phyloP scores from a whole-genome alignment of 2,329 filamentous ascomycete species.

The Colletotrichum sp. region DNA sequence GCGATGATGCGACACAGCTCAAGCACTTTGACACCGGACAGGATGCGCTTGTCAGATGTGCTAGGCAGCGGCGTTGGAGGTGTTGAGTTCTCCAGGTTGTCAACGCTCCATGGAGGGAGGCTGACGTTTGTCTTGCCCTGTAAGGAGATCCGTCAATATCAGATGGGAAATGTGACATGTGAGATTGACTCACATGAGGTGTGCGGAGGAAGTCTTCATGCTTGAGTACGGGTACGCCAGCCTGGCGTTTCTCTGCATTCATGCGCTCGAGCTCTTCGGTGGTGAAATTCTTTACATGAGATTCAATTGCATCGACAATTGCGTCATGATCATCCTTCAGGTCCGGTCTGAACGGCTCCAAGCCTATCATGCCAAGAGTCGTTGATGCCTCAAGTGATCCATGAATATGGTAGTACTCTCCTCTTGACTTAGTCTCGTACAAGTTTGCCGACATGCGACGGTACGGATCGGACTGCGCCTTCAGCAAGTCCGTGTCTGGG shows the following conservation, averaged over 20 bases:
- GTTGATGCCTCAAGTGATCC: conserved; percentile 75
- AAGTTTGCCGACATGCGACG: conserved; percentile 75
- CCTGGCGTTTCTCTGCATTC: conserved; percentile 61
- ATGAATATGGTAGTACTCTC: conserved; percentile 78
- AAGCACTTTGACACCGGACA: conserved; percentile 72
- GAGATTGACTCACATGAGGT: conserved; percentile 36
- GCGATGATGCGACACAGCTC: conserved; percentile 80
- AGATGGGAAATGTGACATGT: not conserved
- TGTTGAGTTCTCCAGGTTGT: conserved; percentile 53
- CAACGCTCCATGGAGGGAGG: conserved; percentile 54
- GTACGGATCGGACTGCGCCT: conserved; percentile 74
- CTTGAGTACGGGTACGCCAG: conserved; percentile 64
- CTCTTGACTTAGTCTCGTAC: conserved; percentile 68
- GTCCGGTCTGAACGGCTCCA: conserved; percentile 65
- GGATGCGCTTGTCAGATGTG: conserved; percentile 30
- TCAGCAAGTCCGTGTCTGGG: conserved; percentile 72
- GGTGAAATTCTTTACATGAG: conserved; percentile 59
- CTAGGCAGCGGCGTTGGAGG: conserved; percentile 46
- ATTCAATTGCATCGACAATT: conserved; percentile 64
- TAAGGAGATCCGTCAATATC: conserved; percentile 27
- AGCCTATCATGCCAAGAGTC: conserved; percentile 72
- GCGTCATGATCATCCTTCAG: conserved; percentile 60
- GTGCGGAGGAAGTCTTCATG: conserved; percentile 64
- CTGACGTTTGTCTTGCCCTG: conserved; percentile 50
- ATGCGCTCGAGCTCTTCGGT: conserved; percentile 60